Conservation (phyloP, 345 rosid genomes). For the Citropsis articulata region DNA sequence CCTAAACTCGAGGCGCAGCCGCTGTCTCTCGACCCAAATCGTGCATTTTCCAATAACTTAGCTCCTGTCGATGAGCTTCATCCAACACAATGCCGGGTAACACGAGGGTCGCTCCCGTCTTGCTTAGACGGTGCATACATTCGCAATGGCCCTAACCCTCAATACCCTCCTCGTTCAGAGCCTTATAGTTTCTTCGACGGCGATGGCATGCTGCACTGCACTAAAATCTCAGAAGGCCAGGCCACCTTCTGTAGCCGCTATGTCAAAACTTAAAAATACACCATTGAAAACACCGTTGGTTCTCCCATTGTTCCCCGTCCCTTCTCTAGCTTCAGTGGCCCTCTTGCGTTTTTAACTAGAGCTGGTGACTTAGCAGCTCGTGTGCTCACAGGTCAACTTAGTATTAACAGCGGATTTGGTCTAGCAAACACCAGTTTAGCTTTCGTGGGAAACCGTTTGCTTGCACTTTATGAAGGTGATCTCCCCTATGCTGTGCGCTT, state of each 20-base stretch:
- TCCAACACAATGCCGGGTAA: constrained; percentile 50
- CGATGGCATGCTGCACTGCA: constrained; percentile 65
- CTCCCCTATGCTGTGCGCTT: constrained; percentile 47
- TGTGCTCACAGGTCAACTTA: constrained; percentile 44
- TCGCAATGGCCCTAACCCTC: constrained; percentile 68
- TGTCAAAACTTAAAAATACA: constrained; percentile 48
- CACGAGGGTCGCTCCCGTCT: constrained; percentile 43
- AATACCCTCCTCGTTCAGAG: constrained; percentile 50
- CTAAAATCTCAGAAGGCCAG: constrained; percentile 37
- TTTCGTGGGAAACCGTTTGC: constrained; percentile 42
- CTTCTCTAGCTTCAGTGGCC: constrained; percentile 59
- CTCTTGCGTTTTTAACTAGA: constrained; percentile 37
- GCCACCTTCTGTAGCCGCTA: constrained; percentile 55
- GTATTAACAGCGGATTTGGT: constrained; percentile 46
- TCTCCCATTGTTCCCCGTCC: constrained; percentile 40
- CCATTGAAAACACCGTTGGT: constrained; percentile 35
- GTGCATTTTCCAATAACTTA: constrained; percentile 43
- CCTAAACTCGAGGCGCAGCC: constrained; percentile 35
- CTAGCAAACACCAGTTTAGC: constrained; percentile 39
- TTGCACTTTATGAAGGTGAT: constrained; percentile 57
- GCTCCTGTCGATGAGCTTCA: constrained; percentile 62
- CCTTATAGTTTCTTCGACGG: constrained; percentile 65
- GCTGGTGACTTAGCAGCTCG: constrained; percentile 44
- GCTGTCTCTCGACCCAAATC: constrained; percentile 43
- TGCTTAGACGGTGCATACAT: constrained; percentile 59